Percentiles rank a stretch among this genome's conserved stretches.
Evolutionary conservation across 257 asterid genomes (phyloP).

Genomic region (Solanum ossicruentum): DNA sequence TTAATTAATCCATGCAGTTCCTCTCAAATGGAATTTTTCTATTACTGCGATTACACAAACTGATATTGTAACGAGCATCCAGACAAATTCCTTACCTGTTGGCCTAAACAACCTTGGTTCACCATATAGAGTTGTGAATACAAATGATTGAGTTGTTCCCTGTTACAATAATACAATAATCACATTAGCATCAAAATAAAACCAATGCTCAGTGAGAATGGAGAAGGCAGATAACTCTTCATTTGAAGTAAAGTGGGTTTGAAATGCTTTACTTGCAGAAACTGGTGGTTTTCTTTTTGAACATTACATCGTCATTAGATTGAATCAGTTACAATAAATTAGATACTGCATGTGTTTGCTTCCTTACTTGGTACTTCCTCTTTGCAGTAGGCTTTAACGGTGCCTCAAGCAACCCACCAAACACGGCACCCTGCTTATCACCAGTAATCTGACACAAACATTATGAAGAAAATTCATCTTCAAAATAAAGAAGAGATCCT

Average conservation of each 20-base stretch:
- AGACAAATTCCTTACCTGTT: slow-evolving; percentile 46
- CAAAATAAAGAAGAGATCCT: not conserved
- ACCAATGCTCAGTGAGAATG: not conserved
- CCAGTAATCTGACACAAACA: slow-evolving; percentile 59
- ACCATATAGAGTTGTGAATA: slow-evolving; percentile 86
- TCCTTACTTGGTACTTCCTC: slow-evolving; percentile 79
- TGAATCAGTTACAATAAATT: not conserved
- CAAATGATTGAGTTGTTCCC: slow-evolving; percentile 85
- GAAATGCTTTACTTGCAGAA: not conserved
- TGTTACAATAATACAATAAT: slow-evolving; percentile 13
- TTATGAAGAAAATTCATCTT: not conserved
- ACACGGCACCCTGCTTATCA: slow-evolving; percentile 83
- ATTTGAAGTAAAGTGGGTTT: not conserved
- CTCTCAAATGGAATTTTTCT: not conserved
- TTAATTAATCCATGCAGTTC: not conserved
- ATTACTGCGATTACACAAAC: not conserved
- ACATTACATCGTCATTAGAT: not conserved
- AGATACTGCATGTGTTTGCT: not conserved
- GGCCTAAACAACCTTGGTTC: slow-evolving; percentile 89
- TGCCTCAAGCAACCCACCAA: slow-evolving; percentile 92
- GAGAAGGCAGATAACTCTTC: not conserved
- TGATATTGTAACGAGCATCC: not conserved
- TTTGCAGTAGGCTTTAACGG: slow-evolving; percentile 76
- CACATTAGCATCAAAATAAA: not conserved
- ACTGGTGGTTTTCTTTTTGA: not conserved